Base-by-base conservation (phyloP, 164 flowering plant genomes). In the Liquidambar formosana region DNA sequence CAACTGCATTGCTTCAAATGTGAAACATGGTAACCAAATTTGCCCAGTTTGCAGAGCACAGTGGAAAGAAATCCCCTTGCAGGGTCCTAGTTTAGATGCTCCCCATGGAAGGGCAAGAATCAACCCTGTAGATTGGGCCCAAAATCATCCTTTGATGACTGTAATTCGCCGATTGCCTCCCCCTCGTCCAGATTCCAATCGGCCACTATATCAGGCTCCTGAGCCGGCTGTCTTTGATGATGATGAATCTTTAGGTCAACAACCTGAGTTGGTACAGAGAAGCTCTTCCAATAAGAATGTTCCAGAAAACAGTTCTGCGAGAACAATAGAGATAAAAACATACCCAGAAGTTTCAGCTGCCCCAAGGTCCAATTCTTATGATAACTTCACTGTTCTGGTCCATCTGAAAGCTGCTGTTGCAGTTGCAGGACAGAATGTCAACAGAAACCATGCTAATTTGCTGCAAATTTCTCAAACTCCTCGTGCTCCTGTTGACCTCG, bases 1-100 rank as follows among this genome's bases (percentile, higher is more conserved):
- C 76, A 83, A 85, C 28, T 88, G 92, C 75, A 84, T 88, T 57
- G 73, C 85, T 47, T 85, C 92, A 26, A 88, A 82, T 71, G 92
- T 88, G 47, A 85, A 85, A 73, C 85, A 88, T 65, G 92, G 92
- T 2, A 85, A 80, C 72, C 79, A 85, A 76, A 65, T 78, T n/a
- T 88, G 92, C 74, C 92, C 92, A 6, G 79, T 88, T 58, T 88
- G 92, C 70, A 65, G 92, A 64, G 89, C 88, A 16, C 81, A 81
- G 57, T 85, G 89, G 89, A 88, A 84, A 71, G 89, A 88, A 64
- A 75, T 88, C 22, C 92, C 89, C 10, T 70, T 76, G 57, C 86
- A 82, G 61, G 76, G 70, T 43, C 81, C 89, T 10, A 56, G n/a
- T 58, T 51, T 74, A 28, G 85, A 83, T 66, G 76, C 73, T 61